A percentile compares a stretch with the other conserved stretches of the same genome.
These are phyloP conservation scores for Rasamsonia emersonii DNA, from an alignment of 2,329 filamentous ascomycete genomes.

Conservation along the genomic window DNA sequence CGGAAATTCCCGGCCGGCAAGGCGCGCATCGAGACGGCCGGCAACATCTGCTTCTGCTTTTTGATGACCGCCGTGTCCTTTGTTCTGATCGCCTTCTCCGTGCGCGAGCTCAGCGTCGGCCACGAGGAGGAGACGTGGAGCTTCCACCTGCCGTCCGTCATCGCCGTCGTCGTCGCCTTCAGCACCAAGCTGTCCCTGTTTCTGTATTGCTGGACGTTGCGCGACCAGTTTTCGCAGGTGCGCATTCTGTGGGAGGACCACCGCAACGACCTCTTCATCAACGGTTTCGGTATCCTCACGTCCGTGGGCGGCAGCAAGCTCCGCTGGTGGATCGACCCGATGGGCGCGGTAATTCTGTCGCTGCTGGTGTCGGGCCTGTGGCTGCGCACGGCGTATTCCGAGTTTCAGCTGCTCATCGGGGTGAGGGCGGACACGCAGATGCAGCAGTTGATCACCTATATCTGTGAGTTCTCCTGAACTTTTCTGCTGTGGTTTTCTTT, in stretches of 20 bases:
- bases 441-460: slow-evolving; percentile 92
- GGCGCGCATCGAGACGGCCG: slow-evolving; percentile 86
- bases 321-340: slow-evolving; percentile 89
- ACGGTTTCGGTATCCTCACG: slow-evolving; percentile 84
- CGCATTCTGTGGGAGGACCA: slow-evolving; percentile 95
- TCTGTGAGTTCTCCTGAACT: slow-evolving; percentile 47
- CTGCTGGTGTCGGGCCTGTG: slow-evolving; percentile 70
- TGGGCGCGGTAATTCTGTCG: slow-evolving; percentile 79
- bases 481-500: slow-evolving; percentile 2
- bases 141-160: slow-evolving; percentile 74
- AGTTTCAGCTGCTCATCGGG: slow-evolving; percentile 87
- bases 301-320: slow-evolving; percentile 86
- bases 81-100: slow-evolving; percentile 84
- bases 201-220: slow-evolving; percentile 83
- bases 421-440: slow-evolving; percentile 76
- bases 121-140: slow-evolving; percentile 44
- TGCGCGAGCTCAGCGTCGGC: slow-evolving; percentile 55
- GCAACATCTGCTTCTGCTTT: slow-evolving; percentile 94
- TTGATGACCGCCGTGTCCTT: slow-evolving; percentile 89
- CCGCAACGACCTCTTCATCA: slow-evolving; percentile 94
- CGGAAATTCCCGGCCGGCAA: slow-evolving; percentile 85
- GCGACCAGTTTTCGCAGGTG: slow-evolving; percentile 85
- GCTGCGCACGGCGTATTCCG: slow-evolving; percentile 74
- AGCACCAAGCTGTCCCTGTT: slow-evolving; percentile 75
- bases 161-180: slow-evolving; percentile 80